phyloP scores from a whole-genome alignment of 371 early-diverging fungal species.

The Gilbertella persicaria region DNA sequence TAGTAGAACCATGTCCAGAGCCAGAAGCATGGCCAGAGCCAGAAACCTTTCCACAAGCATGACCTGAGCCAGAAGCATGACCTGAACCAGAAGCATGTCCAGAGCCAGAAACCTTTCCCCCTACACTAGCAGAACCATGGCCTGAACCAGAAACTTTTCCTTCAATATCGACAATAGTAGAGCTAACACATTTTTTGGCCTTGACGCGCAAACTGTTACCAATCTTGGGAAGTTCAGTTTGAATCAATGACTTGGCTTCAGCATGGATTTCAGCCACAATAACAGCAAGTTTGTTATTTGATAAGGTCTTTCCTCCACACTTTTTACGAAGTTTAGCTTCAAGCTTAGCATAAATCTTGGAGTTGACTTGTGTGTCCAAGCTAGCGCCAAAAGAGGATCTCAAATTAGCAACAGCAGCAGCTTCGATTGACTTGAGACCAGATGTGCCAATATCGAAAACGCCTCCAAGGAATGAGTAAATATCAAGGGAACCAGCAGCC shows the following conservation, averaged over 20 bases:
- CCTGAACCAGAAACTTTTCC: constrained; percentile 22
- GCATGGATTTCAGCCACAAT: constrained; percentile 26
- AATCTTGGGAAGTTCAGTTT: constrained; percentile 27
- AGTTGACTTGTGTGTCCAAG: constrained; percentile 20
- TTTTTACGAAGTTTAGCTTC: constrained; percentile 21
- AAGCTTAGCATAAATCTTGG: constrained; percentile 22
- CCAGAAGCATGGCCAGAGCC: not conserved
- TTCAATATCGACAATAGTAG: constrained; percentile 21
- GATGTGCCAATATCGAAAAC: constrained; percentile 14
- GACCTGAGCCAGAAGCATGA: not conserved
- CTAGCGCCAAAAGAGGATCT: constrained; percentile 10
- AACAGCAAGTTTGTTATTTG: constrained; percentile 22
- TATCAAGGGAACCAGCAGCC: constrained; percentile 8
- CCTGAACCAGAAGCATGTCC: constrained; percentile 2
- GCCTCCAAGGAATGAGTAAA: constrained; percentile 28
- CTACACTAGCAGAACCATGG: constrained; percentile 5
- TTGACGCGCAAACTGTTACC: constrained; percentile 13
- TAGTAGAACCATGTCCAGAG: constrained; percentile 4
- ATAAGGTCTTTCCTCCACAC: constrained; percentile 5
- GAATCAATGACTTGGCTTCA: constrained; percentile 21
- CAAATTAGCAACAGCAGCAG: constrained; percentile 27
- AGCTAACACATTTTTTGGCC: constrained; percentile 18
- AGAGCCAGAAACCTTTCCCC: constrained; percentile 7
- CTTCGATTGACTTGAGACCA: constrained; percentile 20
- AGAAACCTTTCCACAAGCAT: not conserved